A percentile compares a stretch with the other conserved stretches of the same genome.
phyloP scores from a whole-genome alignment of 208 protist genomes.

The Eutreptiella sp. region DNA sequence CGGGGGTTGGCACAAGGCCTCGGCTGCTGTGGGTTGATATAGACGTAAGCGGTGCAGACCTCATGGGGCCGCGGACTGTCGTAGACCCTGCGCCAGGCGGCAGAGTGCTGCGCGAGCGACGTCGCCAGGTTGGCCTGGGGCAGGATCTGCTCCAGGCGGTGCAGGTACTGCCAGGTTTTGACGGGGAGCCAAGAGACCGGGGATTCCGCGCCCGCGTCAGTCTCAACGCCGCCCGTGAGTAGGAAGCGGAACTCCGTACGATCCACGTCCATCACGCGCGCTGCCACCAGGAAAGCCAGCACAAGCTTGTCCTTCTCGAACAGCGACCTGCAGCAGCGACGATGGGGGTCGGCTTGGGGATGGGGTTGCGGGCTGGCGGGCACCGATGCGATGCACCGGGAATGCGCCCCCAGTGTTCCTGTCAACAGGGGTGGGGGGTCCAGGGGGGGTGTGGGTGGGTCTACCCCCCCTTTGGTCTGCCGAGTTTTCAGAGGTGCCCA shows the following conservation, averaged over 20 bases:
- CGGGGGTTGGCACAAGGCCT: too few relatives aligned
- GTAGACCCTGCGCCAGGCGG: constrained; percentile 58
- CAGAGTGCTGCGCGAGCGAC: constrained; percentile 48
- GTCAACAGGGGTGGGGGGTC: too few relatives aligned
- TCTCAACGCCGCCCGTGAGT: constrained; percentile 72
- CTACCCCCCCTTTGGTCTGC: too few relatives aligned
- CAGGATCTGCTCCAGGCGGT: constrained; percentile 62
- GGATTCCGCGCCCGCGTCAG: constrained; percentile 37
- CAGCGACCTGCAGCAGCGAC: constrained; percentile 82
- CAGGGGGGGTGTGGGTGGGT: too few relatives aligned
- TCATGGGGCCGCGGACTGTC: constrained; percentile 70
- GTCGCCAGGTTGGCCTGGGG: constrained; percentile 11
- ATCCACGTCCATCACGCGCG: constrained; percentile 80
- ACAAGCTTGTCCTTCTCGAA: constrained; percentile 86
- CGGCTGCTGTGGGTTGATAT: too few relatives aligned
- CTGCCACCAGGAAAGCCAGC: constrained; percentile 87
- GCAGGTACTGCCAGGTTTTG: constrained; percentile 73
- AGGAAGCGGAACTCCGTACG: constrained; percentile 74
- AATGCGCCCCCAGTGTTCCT: too few relatives aligned
- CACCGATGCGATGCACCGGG: too few relatives aligned
- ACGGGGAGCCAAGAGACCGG: constrained; percentile 81
- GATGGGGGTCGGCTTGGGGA: too few relatives aligned
- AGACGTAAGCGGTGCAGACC: constrained; percentile 57
- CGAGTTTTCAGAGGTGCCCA: too few relatives aligned
- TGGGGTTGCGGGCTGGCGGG: too few relatives aligned